Evolutionary conservation across 371 early-diverging fungal species (phyloP), one percentile per base, ranked within the genome.

Genomic region (Apophysomyces sp.): DNA sequence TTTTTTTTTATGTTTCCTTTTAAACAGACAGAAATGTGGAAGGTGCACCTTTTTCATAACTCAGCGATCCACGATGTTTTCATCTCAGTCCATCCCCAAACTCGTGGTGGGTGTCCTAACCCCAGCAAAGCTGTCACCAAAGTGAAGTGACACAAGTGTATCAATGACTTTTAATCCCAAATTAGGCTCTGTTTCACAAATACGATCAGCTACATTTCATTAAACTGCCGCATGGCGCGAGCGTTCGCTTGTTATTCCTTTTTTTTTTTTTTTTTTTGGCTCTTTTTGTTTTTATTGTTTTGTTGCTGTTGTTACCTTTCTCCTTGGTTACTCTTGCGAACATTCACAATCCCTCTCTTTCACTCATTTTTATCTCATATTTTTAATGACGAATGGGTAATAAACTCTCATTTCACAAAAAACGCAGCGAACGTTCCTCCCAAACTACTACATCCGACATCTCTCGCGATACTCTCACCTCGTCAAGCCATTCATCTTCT

Each of bases 401-500:
- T 44, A 44, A 44, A 44, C 49, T 44, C 49, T 44, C 49, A 16
- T 44, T 44, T 6, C 49, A 16, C n/a, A 44, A 44, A 21, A 44
- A 44, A 16, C 49, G 49, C 21, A 9, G 21, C 49, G 49, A 44
- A 44, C 49, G 49, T 6, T 44, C 49, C 4, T 18, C 16, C 6
- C 49, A 41, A 6, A 16, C 49, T 21, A 7, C 49, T 21, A 9
- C 21, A 1, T 44, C 49, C 49, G 21, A 44, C 21, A 21, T 21
- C 27, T 44, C 49, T 9, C 49, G 24, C 21, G 49, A 44, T 16
- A 18, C 49, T 18, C 21, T 44, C 21, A 44, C 49, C 7, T 40
- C 52, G 8, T 63, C 63, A 31, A 63, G 62, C n/a, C 40, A 39
- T 21, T 63, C 62, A 2, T 36, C 52, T 9, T 40, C 52, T 26